These are phyloP conservation scores for Fraxinus paxiana DNA, from an alignment of 305 asterid species.

Conservation along the genomic window DNA sequence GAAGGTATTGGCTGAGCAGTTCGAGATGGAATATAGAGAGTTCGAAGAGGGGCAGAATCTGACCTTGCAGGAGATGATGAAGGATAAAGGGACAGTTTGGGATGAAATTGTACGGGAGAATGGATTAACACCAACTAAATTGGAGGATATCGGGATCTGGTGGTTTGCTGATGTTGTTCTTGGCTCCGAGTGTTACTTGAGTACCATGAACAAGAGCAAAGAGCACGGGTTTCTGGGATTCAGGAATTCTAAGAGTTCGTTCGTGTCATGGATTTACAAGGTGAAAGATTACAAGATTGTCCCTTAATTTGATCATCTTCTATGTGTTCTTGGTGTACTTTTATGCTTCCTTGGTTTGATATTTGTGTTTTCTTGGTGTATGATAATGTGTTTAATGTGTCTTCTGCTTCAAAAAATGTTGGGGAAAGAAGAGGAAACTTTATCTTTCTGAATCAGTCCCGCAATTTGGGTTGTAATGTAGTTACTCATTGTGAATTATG, in stretches of 20 bases:
- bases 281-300: constrained; percentile 8
- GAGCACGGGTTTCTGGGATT: constrained; percentile 10
- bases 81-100: constrained; percentile 26
- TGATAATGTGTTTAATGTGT: neutral
- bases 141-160: constrained; percentile 24
- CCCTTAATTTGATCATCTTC: constrained; percentile 9
- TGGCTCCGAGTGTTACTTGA: neutral
- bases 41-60: constrained; percentile 3
- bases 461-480: neutral
- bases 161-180: neutral
- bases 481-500: neutral
- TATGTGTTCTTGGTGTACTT: neutral
- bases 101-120: constrained; percentile 24
- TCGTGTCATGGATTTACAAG: neutral
- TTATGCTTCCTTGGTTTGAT: neutral
- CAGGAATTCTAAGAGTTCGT: neutral
- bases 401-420: neutral
- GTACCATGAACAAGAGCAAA: constrained; percentile 12
- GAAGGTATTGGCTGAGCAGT: constrained; percentile 3
- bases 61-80: constrained; percentile 12
- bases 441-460: constrained; percentile 12
- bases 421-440: constrained; percentile 5
- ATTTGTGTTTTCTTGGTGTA: neutral
- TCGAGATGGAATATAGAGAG: neutral
- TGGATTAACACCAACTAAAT: neutral